A percentile compares a stretch with the other conserved stretches of the same genome.
Conservation (phyloP, 2,329 filamentous ascomycete species). For the Basipetospora chlamydospora region DNA sequence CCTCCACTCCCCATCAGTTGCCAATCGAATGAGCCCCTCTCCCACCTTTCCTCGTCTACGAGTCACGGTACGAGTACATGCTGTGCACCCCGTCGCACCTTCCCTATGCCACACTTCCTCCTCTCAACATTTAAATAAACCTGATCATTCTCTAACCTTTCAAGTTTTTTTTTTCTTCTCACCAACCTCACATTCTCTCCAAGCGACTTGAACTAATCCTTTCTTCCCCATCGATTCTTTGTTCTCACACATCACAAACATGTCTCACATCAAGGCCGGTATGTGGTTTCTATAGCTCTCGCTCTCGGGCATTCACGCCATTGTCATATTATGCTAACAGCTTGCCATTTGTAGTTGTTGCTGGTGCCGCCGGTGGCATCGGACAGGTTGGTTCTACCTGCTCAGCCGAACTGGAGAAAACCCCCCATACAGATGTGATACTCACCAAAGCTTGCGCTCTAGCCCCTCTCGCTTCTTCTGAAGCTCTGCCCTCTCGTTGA, state of each 20-base stretch:
- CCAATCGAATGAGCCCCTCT: no score
- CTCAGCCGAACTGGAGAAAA: not conserved
- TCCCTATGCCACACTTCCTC: no score
- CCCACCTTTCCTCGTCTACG: no score
- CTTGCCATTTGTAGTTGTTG: slow-evolving; percentile 49
- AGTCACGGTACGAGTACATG: no score
- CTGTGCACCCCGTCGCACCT: no score
- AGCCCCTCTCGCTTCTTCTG: slow-evolving; percentile 93
- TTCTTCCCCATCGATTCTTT: slow-evolving; percentile 1
- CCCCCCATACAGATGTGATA: no score
- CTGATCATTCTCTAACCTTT: no score
- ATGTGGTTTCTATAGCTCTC: slow-evolving; percentile 13
- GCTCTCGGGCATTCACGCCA: not conserved
- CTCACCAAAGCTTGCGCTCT: slow-evolving; percentile 7
- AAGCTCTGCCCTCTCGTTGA: slow-evolving; percentile 81
- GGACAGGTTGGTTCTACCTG: slow-evolving; percentile 55
- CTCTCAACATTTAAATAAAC: no score
- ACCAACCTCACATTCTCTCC: slow-evolving; percentile 1
- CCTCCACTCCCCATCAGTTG: no score
- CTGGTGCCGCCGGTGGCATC: slow-evolving; percentile 96
- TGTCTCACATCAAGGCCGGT: slow-evolving; percentile 40
- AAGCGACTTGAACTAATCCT: no score
- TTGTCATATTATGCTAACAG: not conserved
- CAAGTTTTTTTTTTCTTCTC: not conserved
- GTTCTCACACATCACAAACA: slow-evolving; percentile 3